Conservation (phyloP, 306 rosid genomes). For the Neltuma alba region DNA sequence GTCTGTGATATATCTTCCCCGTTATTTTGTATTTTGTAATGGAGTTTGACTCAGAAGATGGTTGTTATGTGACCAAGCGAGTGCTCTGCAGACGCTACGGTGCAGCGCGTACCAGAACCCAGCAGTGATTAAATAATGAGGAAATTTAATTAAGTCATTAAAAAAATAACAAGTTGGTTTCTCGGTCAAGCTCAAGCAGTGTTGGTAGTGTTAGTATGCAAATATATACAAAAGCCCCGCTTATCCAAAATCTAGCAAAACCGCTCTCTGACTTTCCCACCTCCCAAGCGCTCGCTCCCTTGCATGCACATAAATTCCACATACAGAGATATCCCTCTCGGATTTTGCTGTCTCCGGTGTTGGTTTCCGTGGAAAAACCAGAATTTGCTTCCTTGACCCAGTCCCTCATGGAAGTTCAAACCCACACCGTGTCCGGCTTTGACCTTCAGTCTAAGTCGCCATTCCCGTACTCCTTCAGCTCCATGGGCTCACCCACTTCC, state of each 20-base stretch:
- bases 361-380: neutral
- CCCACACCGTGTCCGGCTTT: conserved; percentile 43
- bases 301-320: neutral
- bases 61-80: neutral
- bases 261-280: neutral
- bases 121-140: neutral
- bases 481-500: neutral
- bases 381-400: conserved; percentile 5
- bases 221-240: neutral
- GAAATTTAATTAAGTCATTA: neutral
- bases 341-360: neutral
- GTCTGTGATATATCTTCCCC: too few species aligned
- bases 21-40: neutral
- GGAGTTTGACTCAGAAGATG: neutral
- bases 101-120: neutral
- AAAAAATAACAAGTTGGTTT: neutral
- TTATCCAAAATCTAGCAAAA: neutral
- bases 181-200: neutral
- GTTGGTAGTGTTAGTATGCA: neutral
- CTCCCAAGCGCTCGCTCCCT: neutral
- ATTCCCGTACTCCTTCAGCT: conserved; percentile 40
- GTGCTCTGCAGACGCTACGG: neutral
- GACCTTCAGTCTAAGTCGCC: conserved; percentile 34
- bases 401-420: conserved; percentile 51
- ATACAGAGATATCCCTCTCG: neutral